These are phyloP conservation scores for Suillus occidentalis DNA, from an alignment of 768 basidiomycete species.

Conservation along the genomic window DNA sequence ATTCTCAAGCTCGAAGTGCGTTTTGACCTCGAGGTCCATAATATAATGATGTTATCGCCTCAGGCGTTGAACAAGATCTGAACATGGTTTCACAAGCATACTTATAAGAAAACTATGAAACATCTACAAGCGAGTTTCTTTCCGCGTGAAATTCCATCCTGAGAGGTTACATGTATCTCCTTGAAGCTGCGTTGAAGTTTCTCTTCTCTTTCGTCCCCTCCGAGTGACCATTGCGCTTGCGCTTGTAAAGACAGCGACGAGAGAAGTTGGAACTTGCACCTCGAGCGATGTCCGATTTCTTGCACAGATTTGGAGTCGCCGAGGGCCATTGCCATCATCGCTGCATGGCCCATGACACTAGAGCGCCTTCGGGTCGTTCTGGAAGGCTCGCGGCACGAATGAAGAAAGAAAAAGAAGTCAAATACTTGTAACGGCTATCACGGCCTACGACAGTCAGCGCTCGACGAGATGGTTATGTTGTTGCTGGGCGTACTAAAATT, in stretches of 20 bases:
- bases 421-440: neutral
- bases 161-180: conserved; percentile 19
- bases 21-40: neutral
- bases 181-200: conserved; percentile 16
- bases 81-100: neutral
- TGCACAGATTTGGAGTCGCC: conserved; percentile 63
- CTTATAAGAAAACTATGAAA: neutral
- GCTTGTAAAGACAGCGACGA: conserved; percentile 59
- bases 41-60: neutral
- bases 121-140: neutral
- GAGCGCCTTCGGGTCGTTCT: neutral
- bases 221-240: conserved; percentile 16
- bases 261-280: conserved; percentile 47
- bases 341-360: neutral
- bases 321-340: neutral
- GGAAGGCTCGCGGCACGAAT: conserved; percentile 18
- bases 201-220: conserved; percentile 29
- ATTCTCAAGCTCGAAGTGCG: neutral
- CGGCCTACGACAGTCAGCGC: conserved; percentile 15
- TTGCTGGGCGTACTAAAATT: neutral
- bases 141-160: conserved; percentile 34
- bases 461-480: neutral
- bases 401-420: neutral
- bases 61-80: neutral
- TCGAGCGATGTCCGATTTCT: conserved; percentile 72